Base-by-base conservation (phyloP, 108 stramenopile genomes). In the Pseudonitzschia pungens region DNA sequence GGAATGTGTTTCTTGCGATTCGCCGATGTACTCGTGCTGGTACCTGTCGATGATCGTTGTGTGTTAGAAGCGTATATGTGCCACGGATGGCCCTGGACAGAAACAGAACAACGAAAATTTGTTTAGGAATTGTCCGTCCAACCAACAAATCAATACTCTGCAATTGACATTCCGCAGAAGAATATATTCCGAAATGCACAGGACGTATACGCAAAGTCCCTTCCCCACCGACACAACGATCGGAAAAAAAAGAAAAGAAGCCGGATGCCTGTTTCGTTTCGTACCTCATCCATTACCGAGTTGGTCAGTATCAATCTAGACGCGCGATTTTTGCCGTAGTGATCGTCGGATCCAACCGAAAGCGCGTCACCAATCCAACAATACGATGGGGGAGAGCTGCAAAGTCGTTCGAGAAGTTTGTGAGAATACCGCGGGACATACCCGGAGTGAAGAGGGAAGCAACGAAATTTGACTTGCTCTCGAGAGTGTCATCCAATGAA, bases 381-480 rank as follows among this genome's bases (percentile, higher is more conserved):
- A 70, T 81, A 91, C 15, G 88, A 81, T 8, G 90, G 90, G 20
- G 90, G 90, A 31, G 80, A 69, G 76, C 60, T 62, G 20, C 31
- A 33, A 33, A 33, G 16, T 29, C 27, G n/a, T 48, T 18, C 14
- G 2, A 36, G 36, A 6, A 6, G 22, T 26, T 55, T 2, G 24
- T 55, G 54, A 55, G 54, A 20, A 20, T 26, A 4, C 36, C 36
- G 2, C 24, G 57, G n/a, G 57, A 58, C 29, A 5, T n/a, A 22
- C n/a, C 15, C 27, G 4, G 14, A 9, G 24, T 14, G 14, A 58
- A 58, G n/a, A 14, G 14, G 20, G 32, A 62, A 40, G 31, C 8
- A 62, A 62, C 0, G 12, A 62, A 62, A n/a, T n/a, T n/a, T n/a
- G n/a, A n/a, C n/a, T n/a, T n/a, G n/a, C n/a, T n/a, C n/a, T n/a